Evolutionary conservation across 2,329 filamentous ascomycete species (phyloP).

Genomic region (Botrytis medusae): DNA sequence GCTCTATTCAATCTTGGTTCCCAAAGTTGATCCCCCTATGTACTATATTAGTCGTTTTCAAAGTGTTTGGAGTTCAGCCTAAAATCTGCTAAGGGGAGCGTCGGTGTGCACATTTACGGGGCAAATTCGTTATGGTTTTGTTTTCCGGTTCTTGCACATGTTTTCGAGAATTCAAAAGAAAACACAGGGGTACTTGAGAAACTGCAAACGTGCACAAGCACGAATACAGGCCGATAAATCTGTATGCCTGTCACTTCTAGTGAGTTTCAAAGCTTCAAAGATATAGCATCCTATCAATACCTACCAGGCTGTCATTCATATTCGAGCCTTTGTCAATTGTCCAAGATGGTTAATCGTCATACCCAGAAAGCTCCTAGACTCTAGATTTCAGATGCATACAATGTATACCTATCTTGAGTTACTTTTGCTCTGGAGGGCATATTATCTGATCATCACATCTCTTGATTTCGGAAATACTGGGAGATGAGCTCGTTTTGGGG

Average conservation of each 20-base stretch:
- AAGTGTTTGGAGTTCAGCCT: not conserved
- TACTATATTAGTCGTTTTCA: not conserved
- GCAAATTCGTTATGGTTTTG: not conserved
- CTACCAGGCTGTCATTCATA: not conserved
- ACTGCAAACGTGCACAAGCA: not conserved
- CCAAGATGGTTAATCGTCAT: not conserved
- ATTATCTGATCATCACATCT: conserved; percentile 18
- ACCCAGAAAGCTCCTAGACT: conserved; percentile 3
- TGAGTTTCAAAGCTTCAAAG: not conserved
- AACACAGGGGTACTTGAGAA: not conserved
- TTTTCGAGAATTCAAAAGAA: not conserved
- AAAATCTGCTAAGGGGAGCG: not conserved
- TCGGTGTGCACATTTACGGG: not conserved
- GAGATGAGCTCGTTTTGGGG: not conserved
- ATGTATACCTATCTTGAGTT: conserved; percentile 18
- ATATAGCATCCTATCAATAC: not conserved
- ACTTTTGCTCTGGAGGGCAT: not conserved
- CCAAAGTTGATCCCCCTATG: not conserved
- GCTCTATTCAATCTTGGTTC: conserved; percentile 1
- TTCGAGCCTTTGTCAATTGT: not conserved
- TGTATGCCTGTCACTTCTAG: conserved; percentile 7
- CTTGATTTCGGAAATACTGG: conserved; percentile 3
- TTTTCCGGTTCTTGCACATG: not conserved
- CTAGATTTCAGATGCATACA: not conserved
- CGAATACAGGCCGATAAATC: not conserved